Base-by-base conservation (phyloP, 1,284 basidiomycete genomes). In the Sanguinoderma infundibulare region DNA sequence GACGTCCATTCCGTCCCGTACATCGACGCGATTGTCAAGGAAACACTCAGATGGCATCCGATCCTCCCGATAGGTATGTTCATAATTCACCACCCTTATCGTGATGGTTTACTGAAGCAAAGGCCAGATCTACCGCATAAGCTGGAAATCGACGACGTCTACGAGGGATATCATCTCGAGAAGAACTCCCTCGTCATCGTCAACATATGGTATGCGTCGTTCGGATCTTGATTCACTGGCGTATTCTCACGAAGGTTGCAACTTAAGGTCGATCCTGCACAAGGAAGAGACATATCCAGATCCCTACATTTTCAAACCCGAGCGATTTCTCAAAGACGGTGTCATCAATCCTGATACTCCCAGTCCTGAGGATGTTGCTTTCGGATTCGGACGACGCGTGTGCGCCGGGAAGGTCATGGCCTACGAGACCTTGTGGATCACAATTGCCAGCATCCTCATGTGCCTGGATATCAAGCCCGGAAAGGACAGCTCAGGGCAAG, bases 41-140 rank as follows among this genome's bases (percentile, higher is more conserved):
- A 78, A 60, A 55, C 71, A 2, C 40, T 77, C 36, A 67, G 75
- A 14, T 77, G 75, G 76, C 39, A 60, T 7, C 63, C 67, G 1
- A 60, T 68, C n/a, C 44, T 64, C 0, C 64, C 64, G 17, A 26
- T 68, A 2, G 53, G 64, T 63, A 46, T 36, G n/a, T 4, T 4
- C 7, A 7, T 5, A n/a, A n/a, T n/a, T n/a, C n/a, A n/a, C n/a
- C 10, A n/a, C 38, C 38, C 34, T 35, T 35, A 14, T 35, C 34
- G 14, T 39, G 38, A 14, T 39, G 5, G n/a, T 39, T n/a, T 17
- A 5, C 10, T 20, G n/a, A n/a, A n/a, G n/a, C n/a, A n/a, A n/a
- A n/a, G n/a, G n/a, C n/a, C 51, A 64, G 53, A 54, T 8, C 50
- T 62, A 7, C 64, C 64, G 5, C 57, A 58, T 17, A 60, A 50